Conservation (phyloP, 345 rosid species). For the Lumnitzera littorea region DNA sequence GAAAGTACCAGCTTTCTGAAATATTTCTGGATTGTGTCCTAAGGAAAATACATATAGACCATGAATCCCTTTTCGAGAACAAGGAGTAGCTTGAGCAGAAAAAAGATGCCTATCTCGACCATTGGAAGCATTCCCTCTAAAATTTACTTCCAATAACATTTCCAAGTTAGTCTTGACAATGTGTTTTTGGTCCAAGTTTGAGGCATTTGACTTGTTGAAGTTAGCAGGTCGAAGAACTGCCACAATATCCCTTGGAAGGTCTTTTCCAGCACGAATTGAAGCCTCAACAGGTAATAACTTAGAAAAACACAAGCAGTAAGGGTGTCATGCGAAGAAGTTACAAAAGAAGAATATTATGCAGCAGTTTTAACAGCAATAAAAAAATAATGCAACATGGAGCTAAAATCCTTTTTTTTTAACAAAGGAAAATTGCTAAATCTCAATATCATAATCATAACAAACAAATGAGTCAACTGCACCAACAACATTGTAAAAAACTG, state of each 20-base stretch:
- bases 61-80: slow-evolving; percentile 30
- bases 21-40: slow-evolving; percentile 27
- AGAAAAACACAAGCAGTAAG: slow-evolving; percentile 12
- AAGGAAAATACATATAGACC: slow-evolving; percentile 58
- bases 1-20: slow-evolving; percentile 45
- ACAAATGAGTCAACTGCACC: no score
- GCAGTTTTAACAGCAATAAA: no score
- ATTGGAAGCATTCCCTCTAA: slow-evolving; percentile 12
- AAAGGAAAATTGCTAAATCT: no score
- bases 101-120: slow-evolving; percentile 15
- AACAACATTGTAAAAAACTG: no score
- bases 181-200: slow-evolving; percentile 44
- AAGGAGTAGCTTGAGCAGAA: slow-evolving; percentile 25
- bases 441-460: no score
- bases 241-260: slow-evolving; percentile 44
- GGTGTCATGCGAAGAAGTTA: no score
- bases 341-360: no score
- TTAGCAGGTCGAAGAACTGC: slow-evolving; percentile 62
- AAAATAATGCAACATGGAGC: no score
- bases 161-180: slow-evolving; percentile 31
- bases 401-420: no score
- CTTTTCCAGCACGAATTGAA: slow-evolving; percentile 36
- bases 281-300: slow-evolving; percentile 43
- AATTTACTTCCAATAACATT: slow-evolving; percentile 44
- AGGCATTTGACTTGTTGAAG: slow-evolving; percentile 24